Conservation (phyloP, 352 stramenopile species). For the Phytophthora rubi region DNA sequence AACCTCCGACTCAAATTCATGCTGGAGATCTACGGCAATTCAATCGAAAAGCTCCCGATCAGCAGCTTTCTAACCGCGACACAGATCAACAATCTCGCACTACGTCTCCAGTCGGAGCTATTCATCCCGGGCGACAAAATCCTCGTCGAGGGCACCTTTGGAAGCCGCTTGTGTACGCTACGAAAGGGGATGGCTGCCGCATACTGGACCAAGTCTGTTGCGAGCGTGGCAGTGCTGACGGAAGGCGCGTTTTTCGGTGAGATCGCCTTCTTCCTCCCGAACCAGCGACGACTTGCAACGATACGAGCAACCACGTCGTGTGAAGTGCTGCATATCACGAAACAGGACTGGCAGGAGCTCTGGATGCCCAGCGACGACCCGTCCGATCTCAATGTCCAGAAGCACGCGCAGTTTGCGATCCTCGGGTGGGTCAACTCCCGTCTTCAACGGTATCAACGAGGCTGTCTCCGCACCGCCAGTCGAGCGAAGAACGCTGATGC, state of each 20-base stretch:
- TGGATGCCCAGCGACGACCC: slow-evolving; percentile 42
- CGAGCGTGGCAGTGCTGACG: slow-evolving; percentile 9
- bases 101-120: slow-evolving; percentile 58
- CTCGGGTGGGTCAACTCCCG: slow-evolving; percentile 58
- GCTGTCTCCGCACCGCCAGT: slow-evolving; percentile 43
- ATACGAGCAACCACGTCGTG: slow-evolving; percentile 62
- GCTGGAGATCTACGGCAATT: slow-evolving; percentile 61
- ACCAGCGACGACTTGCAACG: slow-evolving; percentile 58
- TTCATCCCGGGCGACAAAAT: slow-evolving; percentile 31
- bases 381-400: slow-evolving; percentile 48
- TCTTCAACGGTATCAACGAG: slow-evolving; percentile 48
- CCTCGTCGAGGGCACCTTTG: slow-evolving; percentile 38
- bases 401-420: slow-evolving; percentile 58
- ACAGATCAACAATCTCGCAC: slow-evolving; percentile 53
- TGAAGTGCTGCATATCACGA: slow-evolving; percentile 63
- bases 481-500: slow-evolving; percentile 29
- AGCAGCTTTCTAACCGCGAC: slow-evolving; percentile 45
- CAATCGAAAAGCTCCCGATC: slow-evolving; percentile 53
- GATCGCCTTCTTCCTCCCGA: slow-evolving; percentile 64
- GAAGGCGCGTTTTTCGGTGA: slow-evolving; percentile 53
- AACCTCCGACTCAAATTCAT: slow-evolving; percentile 65
- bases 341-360: slow-evolving; percentile 62
- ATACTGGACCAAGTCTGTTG: slow-evolving; percentile 31
- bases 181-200: slow-evolving; percentile 55
- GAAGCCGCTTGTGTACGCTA: slow-evolving; percentile 59